Conservation (phyloP, 768 basidiomycete genomes). For the Suillus americanus region DNA sequence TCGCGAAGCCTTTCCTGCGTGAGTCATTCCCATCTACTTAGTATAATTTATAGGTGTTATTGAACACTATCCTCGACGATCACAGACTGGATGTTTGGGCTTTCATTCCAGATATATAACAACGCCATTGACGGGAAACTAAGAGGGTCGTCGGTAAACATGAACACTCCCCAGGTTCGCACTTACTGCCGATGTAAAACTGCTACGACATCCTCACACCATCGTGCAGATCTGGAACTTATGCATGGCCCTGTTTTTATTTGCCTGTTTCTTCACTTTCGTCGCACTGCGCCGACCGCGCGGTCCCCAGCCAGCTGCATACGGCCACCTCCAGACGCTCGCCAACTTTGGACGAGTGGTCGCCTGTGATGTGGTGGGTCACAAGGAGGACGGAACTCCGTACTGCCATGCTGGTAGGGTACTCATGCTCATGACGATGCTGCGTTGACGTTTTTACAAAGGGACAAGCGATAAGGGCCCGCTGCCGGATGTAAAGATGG, state of each 20-base stretch:
- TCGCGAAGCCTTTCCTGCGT: conserved; percentile 28
- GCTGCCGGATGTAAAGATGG: not conserved
- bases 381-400: conserved; percentile 15
- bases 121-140: conserved; percentile 11
- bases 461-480: not conserved
- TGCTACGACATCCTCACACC: not conserved
- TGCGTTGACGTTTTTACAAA: conserved; percentile 3
- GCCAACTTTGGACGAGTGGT: conserved; percentile 22
- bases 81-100: conserved; percentile 34
- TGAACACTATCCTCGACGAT: not conserved
- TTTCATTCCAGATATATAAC: conserved; percentile 22
- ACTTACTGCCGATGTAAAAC: not conserved
- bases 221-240: conserved; percentile 26
- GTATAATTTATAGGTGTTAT: not conserved
- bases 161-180: conserved; percentile 28
- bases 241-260: conserved; percentile 18
- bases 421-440: not conserved
- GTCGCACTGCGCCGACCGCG: conserved; percentile 7
- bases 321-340: conserved; percentile 20
- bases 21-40: conserved; percentile 8
- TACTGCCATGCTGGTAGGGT: conserved; percentile 8
- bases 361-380: conserved; percentile 22
- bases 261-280: conserved; percentile 19
- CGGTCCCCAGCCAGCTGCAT: conserved; percentile 15
- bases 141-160: conserved; percentile 20